A percentile compares a stretch with the other conserved stretches of the same genome.
phyloP scores from a whole-genome alignment of 495 filamentous ascomycete genomes.

The Penicillium cataractarum region DNA sequence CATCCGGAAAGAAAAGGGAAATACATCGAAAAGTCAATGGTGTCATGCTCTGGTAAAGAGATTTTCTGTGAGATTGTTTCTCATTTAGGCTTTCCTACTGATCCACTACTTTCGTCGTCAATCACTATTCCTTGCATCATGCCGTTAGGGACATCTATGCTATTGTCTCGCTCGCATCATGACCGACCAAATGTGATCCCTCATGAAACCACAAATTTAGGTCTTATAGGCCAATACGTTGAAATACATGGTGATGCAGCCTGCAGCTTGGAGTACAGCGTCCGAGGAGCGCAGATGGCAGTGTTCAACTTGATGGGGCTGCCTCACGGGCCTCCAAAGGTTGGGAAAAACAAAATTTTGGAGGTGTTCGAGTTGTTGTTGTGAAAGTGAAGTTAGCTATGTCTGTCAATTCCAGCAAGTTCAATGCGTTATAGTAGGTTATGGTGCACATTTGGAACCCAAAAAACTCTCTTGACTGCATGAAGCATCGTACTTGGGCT shows the following conservation, averaged over 20 bases:
- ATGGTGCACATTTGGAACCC: neutral
- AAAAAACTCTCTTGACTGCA: too few relatives aligned
- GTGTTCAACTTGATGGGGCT: constrained; percentile 34
- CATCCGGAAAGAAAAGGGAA: constrained; percentile 36
- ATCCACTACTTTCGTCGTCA: constrained; percentile 20
- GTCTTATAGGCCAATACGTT: constrained; percentile 47
- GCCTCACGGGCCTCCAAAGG: neutral
- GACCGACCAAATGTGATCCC: constrained; percentile 46
- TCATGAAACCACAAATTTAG: constrained; percentile 40
- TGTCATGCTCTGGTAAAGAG: constrained; percentile 42
- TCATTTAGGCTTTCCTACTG: constrained; percentile 32
- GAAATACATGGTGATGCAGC: constrained; percentile 44
- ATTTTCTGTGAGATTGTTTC: constrained; percentile 43
- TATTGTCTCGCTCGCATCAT: constrained; percentile 29
- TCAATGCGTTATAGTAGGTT: neutral
- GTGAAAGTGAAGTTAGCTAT: neutral
- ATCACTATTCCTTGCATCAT: constrained; percentile 45
- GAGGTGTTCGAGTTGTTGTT: constrained; percentile 1
- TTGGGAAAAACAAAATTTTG: constrained; percentile 4
- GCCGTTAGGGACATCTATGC: constrained; percentile 30
- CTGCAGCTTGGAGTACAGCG: constrained; percentile 48
- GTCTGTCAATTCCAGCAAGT: neutral
- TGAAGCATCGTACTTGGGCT: too few relatives aligned
- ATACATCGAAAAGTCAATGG: constrained; percentile 47
- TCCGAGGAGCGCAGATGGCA: constrained; percentile 47